phyloP scores from a whole-genome alignment of 495 filamentous ascomycete species.

The Xylona heveae region DNA sequence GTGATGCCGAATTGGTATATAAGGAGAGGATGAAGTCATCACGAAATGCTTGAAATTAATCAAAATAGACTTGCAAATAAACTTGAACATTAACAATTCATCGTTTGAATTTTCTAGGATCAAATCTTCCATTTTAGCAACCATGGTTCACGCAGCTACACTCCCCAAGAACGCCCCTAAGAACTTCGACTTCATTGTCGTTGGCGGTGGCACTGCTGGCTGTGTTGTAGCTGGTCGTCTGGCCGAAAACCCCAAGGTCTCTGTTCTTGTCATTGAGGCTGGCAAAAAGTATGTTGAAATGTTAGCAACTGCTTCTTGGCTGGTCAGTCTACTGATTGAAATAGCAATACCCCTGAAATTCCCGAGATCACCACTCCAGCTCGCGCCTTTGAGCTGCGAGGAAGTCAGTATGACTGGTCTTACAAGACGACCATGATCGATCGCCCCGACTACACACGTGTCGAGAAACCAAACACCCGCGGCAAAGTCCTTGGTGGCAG shows the following conservation, averaged over 20 bases:
- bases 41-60: too few relatives aligned
- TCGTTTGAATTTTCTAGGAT: background rate
- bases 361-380: constrained; percentile 23
- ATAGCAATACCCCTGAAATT: constrained; percentile 17
- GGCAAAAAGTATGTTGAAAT: constrained; percentile 10
- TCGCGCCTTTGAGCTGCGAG: constrained; percentile 20
- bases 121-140: background rate
- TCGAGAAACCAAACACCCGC: constrained; percentile 41
- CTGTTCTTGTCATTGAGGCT: constrained; percentile 33
- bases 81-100: too few relatives aligned
- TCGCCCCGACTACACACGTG: constrained; percentile 33
- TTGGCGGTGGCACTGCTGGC: constrained; percentile 37
- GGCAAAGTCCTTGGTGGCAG: constrained; percentile 37
- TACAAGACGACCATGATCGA: constrained; percentile 45
- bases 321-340: background rate
- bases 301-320: constrained; percentile 16
- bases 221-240: constrained; percentile 34
- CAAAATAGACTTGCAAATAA: too few relatives aligned
- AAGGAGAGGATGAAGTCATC: too few relatives aligned
- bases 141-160: constrained; percentile 4
- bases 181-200: constrained; percentile 24
- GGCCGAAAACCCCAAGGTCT: constrained; percentile 27
- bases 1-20: too few relatives aligned
- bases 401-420: constrained; percentile 33
- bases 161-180: constrained; percentile 5